These are phyloP conservation scores for Eutrema yunnanense DNA, from an alignment of 345 rosid genomes.

Conservation along the genomic window DNA sequence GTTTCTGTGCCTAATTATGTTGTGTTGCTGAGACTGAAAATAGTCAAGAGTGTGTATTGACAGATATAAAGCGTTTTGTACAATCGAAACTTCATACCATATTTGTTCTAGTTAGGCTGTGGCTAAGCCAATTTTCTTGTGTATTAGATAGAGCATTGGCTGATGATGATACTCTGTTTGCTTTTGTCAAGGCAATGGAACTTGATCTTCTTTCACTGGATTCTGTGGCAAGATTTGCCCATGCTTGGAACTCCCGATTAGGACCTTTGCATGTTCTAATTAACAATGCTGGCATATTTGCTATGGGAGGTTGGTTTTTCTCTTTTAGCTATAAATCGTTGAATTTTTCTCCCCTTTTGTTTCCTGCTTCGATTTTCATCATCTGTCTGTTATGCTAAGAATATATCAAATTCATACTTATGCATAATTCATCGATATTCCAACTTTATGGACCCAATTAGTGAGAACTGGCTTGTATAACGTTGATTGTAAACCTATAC, in stretches of 20 bases:
- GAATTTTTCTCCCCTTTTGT: not conserved
- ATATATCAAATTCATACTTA: not conserved
- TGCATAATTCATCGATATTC: not conserved
- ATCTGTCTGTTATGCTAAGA: not conserved
- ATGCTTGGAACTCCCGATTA: slow-evolving; percentile 65
- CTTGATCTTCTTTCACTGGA: slow-evolving; percentile 92
- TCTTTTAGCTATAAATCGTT: not conserved
- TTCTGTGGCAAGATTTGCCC: slow-evolving; percentile 72
- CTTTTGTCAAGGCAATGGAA: slow-evolving; percentile 42
- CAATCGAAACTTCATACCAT: not conserved
- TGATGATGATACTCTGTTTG: slow-evolving; percentile 15
- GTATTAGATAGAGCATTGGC: not conserved
- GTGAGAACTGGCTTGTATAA: not conserved
- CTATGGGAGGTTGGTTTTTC: slow-evolving; percentile 37
- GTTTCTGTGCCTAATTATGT: not conserved
- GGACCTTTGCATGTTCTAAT: slow-evolving; percentile 88
- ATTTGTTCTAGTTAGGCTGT: not conserved
- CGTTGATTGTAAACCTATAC: not conserved
- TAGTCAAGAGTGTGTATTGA: not conserved
- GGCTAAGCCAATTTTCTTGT: not conserved
- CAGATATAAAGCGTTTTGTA: not conserved
- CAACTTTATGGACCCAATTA: not conserved
- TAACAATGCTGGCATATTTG: slow-evolving; percentile 93
- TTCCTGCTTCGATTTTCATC: not conserved
- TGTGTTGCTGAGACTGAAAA: not conserved